Evolutionary conservation across 352 stramenopile genomes (phyloP).

Genomic region (Phytophthora citrophthora): DNA sequence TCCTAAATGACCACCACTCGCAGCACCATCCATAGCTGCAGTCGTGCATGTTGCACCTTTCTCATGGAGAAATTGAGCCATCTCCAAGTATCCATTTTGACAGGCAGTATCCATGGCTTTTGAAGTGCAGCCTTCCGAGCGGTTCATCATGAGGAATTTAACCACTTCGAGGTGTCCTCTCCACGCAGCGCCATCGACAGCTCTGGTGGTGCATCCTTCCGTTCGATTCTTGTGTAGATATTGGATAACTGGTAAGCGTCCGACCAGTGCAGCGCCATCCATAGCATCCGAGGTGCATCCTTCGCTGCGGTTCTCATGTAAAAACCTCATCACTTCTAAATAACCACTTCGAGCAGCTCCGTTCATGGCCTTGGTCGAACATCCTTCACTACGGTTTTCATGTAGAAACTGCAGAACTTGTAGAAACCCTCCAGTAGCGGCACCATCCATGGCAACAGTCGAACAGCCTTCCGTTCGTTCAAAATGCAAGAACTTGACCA

Average conservation of each 20-base stretch:
- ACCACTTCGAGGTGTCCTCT: slow-evolving; percentile 46
- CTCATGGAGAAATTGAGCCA: slow-evolving; percentile 35
- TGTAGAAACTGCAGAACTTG: slow-evolving; percentile 42
- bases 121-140: slow-evolving; percentile 36
- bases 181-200: slow-evolving; percentile 40
- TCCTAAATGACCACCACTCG: slow-evolving; percentile 33
- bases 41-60: slow-evolving; percentile 25
- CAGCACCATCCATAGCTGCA: slow-evolving; percentile 43
- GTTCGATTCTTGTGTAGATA: slow-evolving; percentile 41
- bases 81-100: slow-evolving; percentile 39
- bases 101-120: slow-evolving; percentile 40
- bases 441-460: slow-evolving; percentile 43
- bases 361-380: slow-evolving; percentile 44
- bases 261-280: slow-evolving; percentile 44
- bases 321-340: slow-evolving; percentile 35
- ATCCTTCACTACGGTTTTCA: slow-evolving; percentile 36
- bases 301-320: slow-evolving; percentile 38
- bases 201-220: slow-evolving; percentile 39
- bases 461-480: slow-evolving; percentile 36
- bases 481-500: slow-evolving; percentile 38
- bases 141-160: slow-evolving; percentile 34
- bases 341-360: slow-evolving; percentile 34
- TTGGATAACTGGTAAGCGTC: slow-evolving; percentile 35
- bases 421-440: slow-evolving; percentile 34
- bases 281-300: slow-evolving; percentile 45